Evolutionary conservation across 306 rosid species (phyloP), one percentile per base, ranked within the genome.

Genomic region (Albizia julibrissin): DNA sequence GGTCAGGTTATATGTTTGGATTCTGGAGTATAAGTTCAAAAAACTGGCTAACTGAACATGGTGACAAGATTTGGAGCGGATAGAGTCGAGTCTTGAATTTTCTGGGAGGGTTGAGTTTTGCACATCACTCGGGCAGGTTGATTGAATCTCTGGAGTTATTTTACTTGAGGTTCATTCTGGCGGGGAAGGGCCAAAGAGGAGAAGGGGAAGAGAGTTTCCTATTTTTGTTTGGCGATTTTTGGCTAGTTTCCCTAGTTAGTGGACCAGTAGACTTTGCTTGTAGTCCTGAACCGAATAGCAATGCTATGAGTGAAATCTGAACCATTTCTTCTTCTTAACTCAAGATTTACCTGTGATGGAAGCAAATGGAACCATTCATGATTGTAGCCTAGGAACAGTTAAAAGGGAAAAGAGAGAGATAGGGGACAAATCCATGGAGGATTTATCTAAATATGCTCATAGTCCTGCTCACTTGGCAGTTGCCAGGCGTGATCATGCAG

Each of bases 401-500:
- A 75, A 69, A 73, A 83, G 54, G 82, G 86, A 84, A 77, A 85
- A 79, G 77, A 82, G 82, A 82, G 86, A 72, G 70, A 74, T 47
- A 14, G 76, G 88, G 22, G 85, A 75, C 34, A 81, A 72, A 59
- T 79, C 83, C 59, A 84, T 93, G 98, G 99, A 94, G 59, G 99
- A 96, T 81, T 75, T 89, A 69, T 82, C 93, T 3, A 91, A 85
- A 79, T 94, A 94, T 71, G 85, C 88, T n/a, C 98, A 94, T 65
- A 96, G 98, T 85, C 90, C 95, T 74, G 97, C 90, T 80, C 99
- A 96, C 86, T 77, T 91, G 83, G 99, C 98, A 13, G 97, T 96
- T 72, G 89, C 90, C 5, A 87, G 89, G 58, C 94, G 89, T 10
- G 99, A 96, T 85, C 88, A 90, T 85, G 89, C 88, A 27, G 79